These are phyloP conservation scores for Diplodia mutila DNA, from an alignment of 2,329 filamentous ascomycete genomes.

Conservation along the genomic window DNA sequence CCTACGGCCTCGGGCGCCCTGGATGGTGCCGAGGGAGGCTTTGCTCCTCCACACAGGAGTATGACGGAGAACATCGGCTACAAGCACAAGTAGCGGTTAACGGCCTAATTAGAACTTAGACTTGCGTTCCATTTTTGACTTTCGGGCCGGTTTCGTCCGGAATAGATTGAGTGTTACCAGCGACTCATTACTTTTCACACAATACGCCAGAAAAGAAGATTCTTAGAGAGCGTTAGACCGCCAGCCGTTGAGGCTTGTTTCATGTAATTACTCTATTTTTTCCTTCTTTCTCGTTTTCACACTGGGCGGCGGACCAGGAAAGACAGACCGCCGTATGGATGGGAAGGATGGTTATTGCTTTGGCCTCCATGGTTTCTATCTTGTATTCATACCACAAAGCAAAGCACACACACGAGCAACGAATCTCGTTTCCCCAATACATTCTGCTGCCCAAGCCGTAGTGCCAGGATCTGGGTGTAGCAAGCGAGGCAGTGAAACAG, in stretches of 20 bases:
- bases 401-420: conserved; percentile 1
- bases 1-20: conserved; percentile 11
- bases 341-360: conserved; percentile 3
- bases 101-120: conserved; percentile 16
- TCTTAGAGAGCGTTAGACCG: background rate
- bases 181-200: background rate
- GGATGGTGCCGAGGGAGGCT: background rate
- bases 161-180: conserved; percentile 2
- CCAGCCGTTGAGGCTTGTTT: background rate
- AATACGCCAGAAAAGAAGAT: background rate
- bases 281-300: background rate
- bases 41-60: conserved; percentile 4
- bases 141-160: conserved; percentile 15
- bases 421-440: background rate
- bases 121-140: conserved; percentile 8
- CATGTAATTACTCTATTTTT: conserved; percentile 1
- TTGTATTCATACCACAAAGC: conserved; percentile 19
- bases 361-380: background rate
- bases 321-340: background rate
- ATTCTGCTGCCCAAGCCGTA: background rate
- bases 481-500: background rate
- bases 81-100: background rate
- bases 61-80: background rate
- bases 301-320: background rate
- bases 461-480: background rate